Evolutionary conservation across 2,329 filamentous ascomycete species (phyloP), one percentile per base, ranked within the genome.

Genomic region (Fusarium piperis): DNA sequence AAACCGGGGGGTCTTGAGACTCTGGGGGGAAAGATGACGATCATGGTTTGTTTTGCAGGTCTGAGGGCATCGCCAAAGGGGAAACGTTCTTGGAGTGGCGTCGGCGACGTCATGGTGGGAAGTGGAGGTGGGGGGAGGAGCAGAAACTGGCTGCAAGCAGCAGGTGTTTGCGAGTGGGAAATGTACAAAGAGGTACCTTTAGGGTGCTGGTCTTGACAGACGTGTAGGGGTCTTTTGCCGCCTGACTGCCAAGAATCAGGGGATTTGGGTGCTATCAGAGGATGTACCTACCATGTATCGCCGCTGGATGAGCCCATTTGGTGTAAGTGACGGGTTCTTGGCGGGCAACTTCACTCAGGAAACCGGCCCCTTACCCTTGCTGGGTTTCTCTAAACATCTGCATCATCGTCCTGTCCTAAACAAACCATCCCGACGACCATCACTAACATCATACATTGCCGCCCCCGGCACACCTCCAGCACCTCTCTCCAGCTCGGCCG

Each of bases 301-400:
- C 30, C 23, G 32, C 4, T 11, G 12, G 20, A 35, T 46, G 33
- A 38, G 33, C 58, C 65, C 33, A 63, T 68, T 63, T 44, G 44
- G 70, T 70, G 67, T 74, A 72, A 74, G 73, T 73, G 66, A 38
- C 35, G 52, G 44, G 64, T 33, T 61, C 69, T 72, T 72, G 62
- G 69, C 69, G 53, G 33, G 55, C 64, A 46, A 30, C 15, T 48
- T 48, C 44, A 71, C 51, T 26, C 39, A 48, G 55, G 59, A 32
- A 61, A 64, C 68, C 53, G 52, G 64, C 53, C 59, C 64, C 55
- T 52, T 30, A 30, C 44, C 57, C 57, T 52, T 44, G 44, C 44
- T 51, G 44, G 16, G 26, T 18, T 51, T 30, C 59, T 52, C 64
- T 68, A 10, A 48, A 48, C 55, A 72, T 56, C 69, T 70, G 48